A percentile compares a stretch with the other conserved stretches of the same genome.
These are phyloP conservation scores for Tremellales sp. DNA, from an alignment of 1,284 basidiomycete genomes.

Conservation along the genomic window DNA sequence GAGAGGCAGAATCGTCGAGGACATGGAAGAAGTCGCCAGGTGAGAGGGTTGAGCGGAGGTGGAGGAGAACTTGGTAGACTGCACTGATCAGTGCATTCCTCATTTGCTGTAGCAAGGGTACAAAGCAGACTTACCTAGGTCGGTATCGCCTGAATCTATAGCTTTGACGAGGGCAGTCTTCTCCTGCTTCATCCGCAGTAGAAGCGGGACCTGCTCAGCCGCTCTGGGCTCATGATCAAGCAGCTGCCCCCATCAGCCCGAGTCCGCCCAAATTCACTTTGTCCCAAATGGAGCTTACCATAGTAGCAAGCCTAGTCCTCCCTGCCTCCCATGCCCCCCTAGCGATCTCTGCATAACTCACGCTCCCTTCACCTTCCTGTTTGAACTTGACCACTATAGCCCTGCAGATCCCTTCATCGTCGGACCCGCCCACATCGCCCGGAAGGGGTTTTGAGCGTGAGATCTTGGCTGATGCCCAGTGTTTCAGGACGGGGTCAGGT, in stretches of 20 bases:
- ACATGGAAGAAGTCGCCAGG: slow-evolving; percentile 92
- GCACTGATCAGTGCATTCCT: background rate
- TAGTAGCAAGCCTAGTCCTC: slow-evolving; percentile 76
- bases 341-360: slow-evolving; percentile 94
- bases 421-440: slow-evolving; percentile 51
- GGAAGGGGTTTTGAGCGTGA: slow-evolving; percentile 61
- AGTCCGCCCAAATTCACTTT: background rate
- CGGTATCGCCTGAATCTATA: slow-evolving; percentile 90
- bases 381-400: slow-evolving; percentile 84
- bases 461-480: slow-evolving; percentile 95
- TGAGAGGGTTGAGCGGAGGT: slow-evolving; percentile 73
- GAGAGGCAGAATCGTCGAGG: slow-evolving; percentile 76
- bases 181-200: slow-evolving; percentile 93
- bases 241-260: slow-evolving; percentile 58
- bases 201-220: slow-evolving; percentile 86
- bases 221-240: slow-evolving; percentile 84
- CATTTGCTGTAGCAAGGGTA: background rate
- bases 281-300: slow-evolving; percentile 53
- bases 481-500: slow-evolving; percentile 81
- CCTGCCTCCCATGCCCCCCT: slow-evolving; percentile 91
- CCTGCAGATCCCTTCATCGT: slow-evolving; percentile 72
- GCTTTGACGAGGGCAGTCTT: slow-evolving; percentile 82
- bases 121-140: slow-evolving; percentile 63
- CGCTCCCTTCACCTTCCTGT: slow-evolving; percentile 53
- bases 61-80: slow-evolving; percentile 88